Percentiles rank a stretch among this genome's conserved stretches.
Evolutionary conservation across 169 alveolate genomes (phyloP).

Genomic region (Blepharisma undulans): DNA sequence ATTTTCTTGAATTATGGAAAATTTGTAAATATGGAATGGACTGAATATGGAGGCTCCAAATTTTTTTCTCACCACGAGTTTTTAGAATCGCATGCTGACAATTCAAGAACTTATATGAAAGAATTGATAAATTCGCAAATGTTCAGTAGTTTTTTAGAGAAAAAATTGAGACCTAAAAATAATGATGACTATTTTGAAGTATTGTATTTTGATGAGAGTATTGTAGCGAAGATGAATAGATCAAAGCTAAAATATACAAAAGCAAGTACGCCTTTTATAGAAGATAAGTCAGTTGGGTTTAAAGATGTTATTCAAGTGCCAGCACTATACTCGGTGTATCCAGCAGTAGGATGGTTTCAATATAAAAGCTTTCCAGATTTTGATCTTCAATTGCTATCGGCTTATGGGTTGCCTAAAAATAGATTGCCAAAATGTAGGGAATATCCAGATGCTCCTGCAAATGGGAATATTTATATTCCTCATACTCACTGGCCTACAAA

Average conservation of each 20-base stretch:
- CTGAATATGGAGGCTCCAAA: background rate
- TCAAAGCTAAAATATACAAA: background rate
- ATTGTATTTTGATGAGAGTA: conserved; percentile 49
- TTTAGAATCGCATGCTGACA: conserved; percentile 32
- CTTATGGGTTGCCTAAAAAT: background rate
- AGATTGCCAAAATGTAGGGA: background rate
- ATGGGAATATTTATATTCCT: background rate
- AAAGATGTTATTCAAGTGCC: background rate
- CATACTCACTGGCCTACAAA: conserved; percentile 5
- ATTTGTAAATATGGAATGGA: conserved; percentile 9
- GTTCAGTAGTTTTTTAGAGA: conserved; percentile 50
- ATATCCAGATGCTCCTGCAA: background rate
- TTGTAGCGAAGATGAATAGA: conserved; percentile 30
- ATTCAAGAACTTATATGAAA: conserved; percentile 38
- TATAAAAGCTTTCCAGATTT: conserved; percentile 13
- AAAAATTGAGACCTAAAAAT: conserved; percentile 29
- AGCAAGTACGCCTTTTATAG: conserved; percentile 27
- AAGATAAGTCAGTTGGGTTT: background rate
- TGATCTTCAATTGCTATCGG: background rate
- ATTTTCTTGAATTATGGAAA: conserved; percentile 39
- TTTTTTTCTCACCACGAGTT: conserved; percentile 23
- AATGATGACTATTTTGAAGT: conserved; percentile 44
- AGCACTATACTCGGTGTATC: background rate
- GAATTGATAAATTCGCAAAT: conserved; percentile 38
- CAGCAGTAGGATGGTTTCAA: background rate